A percentile compares a stretch with the other conserved stretches of the same genome.
Evolutionary conservation across 768 basidiomycete genomes (phyloP).

Genomic region (Podaxis sp.): DNA sequence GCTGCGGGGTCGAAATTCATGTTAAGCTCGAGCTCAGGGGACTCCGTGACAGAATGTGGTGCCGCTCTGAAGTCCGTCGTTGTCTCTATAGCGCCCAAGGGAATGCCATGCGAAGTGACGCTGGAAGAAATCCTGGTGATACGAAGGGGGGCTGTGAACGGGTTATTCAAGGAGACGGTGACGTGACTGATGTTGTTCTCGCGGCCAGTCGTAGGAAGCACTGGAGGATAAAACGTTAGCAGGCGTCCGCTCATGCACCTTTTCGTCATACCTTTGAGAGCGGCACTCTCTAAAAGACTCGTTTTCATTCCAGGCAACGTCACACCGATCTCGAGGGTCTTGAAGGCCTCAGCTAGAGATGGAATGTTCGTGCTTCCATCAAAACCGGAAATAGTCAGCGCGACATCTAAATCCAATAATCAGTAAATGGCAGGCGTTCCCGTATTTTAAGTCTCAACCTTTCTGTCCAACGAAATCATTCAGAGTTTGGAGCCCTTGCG

Average conservation of each 20-base stretch:
- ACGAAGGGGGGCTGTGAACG: constrained; percentile 59
- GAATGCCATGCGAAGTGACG: constrained; percentile 62
- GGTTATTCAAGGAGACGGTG: constrained; percentile 61
- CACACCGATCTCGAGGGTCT: constrained; percentile 54
- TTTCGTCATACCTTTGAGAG: constrained; percentile 46
- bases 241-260: not conserved
- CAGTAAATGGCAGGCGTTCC: not conserved
- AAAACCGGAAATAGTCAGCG: constrained; percentile 57
- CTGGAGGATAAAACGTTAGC: constrained; percentile 28
- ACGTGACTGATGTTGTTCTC: constrained; percentile 66
- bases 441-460: constrained; percentile 31
- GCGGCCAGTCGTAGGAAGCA: constrained; percentile 63
- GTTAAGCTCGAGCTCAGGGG: constrained; percentile 56
- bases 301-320: constrained; percentile 61
- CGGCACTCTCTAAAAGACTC: constrained; percentile 53
- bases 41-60: constrained; percentile 55
- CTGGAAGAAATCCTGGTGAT: constrained; percentile 61
- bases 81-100: constrained; percentile 60
- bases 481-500: constrained; percentile 60
- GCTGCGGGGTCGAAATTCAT: constrained; percentile 69
- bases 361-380: constrained; percentile 56
- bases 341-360: constrained; percentile 61
- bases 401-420: constrained; percentile 41
- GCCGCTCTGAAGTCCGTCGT: constrained; percentile 47
- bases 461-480: constrained; percentile 66